Percentiles rank a stretch among this genome's conserved stretches.
These are phyloP conservation scores for Sugiyamaella americana DNA, from an alignment of 805 yeast species.

Conservation along the genomic window DNA sequence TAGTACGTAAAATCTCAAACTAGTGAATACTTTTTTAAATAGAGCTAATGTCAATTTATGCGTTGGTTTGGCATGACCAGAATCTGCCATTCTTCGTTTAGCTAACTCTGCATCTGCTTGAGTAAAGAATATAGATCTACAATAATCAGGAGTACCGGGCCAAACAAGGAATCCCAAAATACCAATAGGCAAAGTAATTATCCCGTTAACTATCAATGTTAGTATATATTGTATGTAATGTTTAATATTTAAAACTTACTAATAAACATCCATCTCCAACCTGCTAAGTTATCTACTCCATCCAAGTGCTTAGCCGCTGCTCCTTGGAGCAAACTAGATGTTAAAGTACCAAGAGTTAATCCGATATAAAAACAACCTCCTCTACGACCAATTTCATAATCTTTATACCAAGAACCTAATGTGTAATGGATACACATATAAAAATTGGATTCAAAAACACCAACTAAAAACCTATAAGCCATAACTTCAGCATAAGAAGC, in stretches of 20 bases:
- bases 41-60: too few species aligned
- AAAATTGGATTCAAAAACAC: constrained; percentile 63
- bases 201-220: too few species aligned
- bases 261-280: constrained; percentile 73
- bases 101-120: constrained; percentile 54
- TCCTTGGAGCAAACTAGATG: constrained; percentile 58
- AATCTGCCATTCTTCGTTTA: constrained; percentile 35
- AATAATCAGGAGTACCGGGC: constrained; percentile 62
- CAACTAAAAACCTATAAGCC: constrained; percentile 61
- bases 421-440: constrained; percentile 42
- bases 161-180: constrained; percentile 47
- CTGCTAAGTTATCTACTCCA: constrained; percentile 48
- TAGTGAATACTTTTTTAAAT: constrained; percentile 38
- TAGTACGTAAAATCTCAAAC: constrained; percentile 57
- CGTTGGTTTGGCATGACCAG: constrained; percentile 8
- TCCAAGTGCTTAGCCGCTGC: constrained; percentile 43
- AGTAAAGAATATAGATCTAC: constrained; percentile 47
- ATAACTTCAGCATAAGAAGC: constrained; percentile 46
- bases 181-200: constrained; percentile 54
- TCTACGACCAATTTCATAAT: constrained; percentile 53
- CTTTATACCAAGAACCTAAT: constrained; percentile 50
- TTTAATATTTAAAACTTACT: too few species aligned
- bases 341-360: constrained; percentile 54
- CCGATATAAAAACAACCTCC: constrained; percentile 59
- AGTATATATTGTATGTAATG: too few species aligned